Percentiles rank a stretch among this genome's conserved stretches.
Conservation (phyloP, 495 filamentous ascomycete genomes). For the Podospora appendiculata region DNA sequence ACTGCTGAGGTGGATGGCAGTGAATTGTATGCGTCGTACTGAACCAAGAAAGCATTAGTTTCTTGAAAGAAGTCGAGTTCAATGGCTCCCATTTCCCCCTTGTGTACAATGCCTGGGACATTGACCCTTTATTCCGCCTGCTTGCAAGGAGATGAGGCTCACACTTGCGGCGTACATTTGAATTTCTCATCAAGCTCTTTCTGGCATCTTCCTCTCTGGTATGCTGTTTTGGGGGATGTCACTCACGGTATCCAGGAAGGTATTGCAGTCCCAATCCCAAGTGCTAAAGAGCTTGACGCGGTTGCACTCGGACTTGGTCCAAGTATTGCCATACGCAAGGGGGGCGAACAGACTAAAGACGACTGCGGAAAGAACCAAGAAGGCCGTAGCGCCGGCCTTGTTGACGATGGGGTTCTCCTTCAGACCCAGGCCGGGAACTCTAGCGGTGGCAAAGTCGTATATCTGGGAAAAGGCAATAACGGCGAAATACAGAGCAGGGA, state of each 20-base stretch:
- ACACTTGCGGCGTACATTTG: background rate
- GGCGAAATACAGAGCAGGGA: conserved; percentile 85
- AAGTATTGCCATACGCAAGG: conserved; percentile 85
- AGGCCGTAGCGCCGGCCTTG: conserved; percentile 56
- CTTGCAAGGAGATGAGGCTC: background rate
- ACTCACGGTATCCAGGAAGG: conserved; percentile 82
- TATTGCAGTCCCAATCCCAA: conserved; percentile 98
- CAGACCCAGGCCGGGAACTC: conserved; percentile 59
- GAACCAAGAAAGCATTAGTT: background rate
- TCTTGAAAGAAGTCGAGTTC: background rate
- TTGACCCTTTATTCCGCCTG: background rate
- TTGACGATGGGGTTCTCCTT: conserved; percentile 66
- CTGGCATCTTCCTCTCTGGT: conserved; percentile 23
- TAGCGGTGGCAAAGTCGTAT: conserved; percentile 72
- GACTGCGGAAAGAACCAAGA: conserved; percentile 63
- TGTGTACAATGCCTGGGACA: too few species aligned
- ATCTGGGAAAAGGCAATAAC: conserved; percentile 82
- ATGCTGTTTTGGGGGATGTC: conserved; percentile 20
- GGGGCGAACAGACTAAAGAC: conserved; percentile 83
- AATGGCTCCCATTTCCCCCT: background rate
- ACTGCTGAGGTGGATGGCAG: conserved; percentile 22
- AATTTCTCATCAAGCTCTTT: conserved; percentile 11
- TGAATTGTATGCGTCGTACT: conserved; percentile 26
- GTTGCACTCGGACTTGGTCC: conserved; percentile 82
- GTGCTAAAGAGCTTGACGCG: conserved; percentile 76